Evolutionary conservation across 106 monocot genomes (phyloP).

Genomic region (Dendrobium catenatum): DNA sequence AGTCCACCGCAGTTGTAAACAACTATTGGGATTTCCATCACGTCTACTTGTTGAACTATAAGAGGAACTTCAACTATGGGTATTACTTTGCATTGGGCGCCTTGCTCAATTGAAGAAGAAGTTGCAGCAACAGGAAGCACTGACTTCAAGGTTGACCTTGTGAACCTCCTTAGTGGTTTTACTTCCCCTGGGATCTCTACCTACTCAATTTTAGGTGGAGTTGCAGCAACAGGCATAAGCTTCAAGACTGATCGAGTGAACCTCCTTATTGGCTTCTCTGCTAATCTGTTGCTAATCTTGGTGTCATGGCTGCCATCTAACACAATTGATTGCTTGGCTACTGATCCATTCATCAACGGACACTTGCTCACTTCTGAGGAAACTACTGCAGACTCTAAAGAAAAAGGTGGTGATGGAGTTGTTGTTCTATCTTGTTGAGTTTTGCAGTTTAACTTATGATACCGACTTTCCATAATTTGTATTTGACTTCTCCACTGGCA

Average conservation of each 20-base stretch:
- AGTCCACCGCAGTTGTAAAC: not conserved
- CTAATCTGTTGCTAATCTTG: not conserved
- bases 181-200: not conserved
- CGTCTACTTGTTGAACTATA: not conserved
- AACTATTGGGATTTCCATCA: not conserved
- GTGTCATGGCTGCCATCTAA: not conserved
- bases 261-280: conserved; percentile 13
- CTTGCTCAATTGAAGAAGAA: not conserved
- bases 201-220: not conserved
- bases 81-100: not conserved
- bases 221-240: not conserved
- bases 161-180: conserved; percentile 23
- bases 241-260: conserved; percentile 35
- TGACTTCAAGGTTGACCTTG: conserved; percentile 27
- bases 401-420: not conserved
- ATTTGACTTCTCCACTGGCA: not conserved
- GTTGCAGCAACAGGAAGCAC: not conserved
- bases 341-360: not conserved
- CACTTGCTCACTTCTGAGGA: not conserved
- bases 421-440: not conserved
- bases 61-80: not conserved
- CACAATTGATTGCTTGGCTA: not conserved
- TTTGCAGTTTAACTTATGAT: not conserved
- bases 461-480: conserved; percentile 8
- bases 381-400: not conserved